Evolutionary conservation across 306 rosid species (phyloP), one percentile per base, ranked within the genome.

Genomic region (Geum urbanum): DNA sequence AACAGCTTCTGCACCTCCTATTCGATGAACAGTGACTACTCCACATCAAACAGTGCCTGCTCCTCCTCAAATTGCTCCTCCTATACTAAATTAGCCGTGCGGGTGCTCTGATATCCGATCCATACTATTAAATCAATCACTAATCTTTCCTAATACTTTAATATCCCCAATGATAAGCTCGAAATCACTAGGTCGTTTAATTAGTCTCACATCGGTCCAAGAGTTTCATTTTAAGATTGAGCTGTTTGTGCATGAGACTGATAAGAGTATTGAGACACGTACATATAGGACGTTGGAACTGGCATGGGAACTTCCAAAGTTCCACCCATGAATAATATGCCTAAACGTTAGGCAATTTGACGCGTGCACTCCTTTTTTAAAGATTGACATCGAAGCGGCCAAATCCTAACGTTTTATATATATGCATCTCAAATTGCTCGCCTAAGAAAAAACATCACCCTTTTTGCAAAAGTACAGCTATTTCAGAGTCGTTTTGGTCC

Each of bases 121-220:
- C 27, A 24, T 24, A 9, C 15, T 5, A 9, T 48, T 13, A 22
- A 9, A 9, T 20, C 10, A 22, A 13, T 6, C 6, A 4, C 15
- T 47, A 53, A 53, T 53, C 14, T 13, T 14, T 13, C 43, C 32
- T 32, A 58, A 7, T 32, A 32, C 37, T 32, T 32, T 32, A 32
- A 0, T 13, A 32, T 18, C 7, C 27, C 32, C 14, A 27, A 13
- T 4, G 43, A 59, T 62, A 50, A 62, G 39, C 8, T 4, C 12
- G 51, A 69, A 32, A 32, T 32, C 37, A 18, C 61, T 50, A 59
- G 20, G 45, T 3, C 13, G 60, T 12, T 51, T 20, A 4, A 19
- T 32, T 32, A 32, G 37, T 32, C 37, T 32, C 37, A 32, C 37
- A 68, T 61, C 40, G 48, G 69, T 64, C 63, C 56, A 75, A 71